Evolutionary conservation across 805 yeast genomes (phyloP).

Genomic region (Wickerhamomyces subpelliculosus): DNA sequence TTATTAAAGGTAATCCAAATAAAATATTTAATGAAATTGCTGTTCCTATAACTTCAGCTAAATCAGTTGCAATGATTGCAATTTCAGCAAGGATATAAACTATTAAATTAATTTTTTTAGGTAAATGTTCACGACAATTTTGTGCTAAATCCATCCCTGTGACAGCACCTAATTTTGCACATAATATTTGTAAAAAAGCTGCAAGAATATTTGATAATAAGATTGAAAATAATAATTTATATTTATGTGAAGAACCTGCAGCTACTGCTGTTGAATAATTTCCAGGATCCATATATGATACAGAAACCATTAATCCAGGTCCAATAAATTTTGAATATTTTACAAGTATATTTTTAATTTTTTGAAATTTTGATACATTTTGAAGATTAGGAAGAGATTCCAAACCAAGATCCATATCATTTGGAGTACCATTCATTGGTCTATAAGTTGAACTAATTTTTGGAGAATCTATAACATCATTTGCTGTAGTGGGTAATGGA

Average conservation of each 20-base stretch:
- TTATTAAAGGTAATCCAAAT: conserved; percentile 68
- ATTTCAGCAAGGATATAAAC: conserved; percentile 77
- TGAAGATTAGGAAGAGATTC: not conserved
- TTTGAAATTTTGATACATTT: conserved; percentile 1
- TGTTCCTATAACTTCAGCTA: conserved; percentile 97
- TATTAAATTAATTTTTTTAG: conserved; percentile 48
- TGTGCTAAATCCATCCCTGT: conserved; percentile 91
- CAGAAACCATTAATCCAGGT: conserved; percentile 92
- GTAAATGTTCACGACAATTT: conserved; percentile 72
- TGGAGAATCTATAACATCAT: no score
- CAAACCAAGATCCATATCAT: no score
- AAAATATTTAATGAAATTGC: conserved; percentile 88
- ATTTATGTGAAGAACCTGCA: conserved; percentile 84
- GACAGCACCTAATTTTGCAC: conserved; percentile 86
- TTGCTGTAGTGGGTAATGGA: no score
- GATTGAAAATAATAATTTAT: conserved; percentile 70
- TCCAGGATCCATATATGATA: conserved; percentile 97
- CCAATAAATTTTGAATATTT: conserved; percentile 72
- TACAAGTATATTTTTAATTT: conserved; percentile 16
- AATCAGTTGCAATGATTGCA: conserved; percentile 91
- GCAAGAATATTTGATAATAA: conserved; percentile 81
- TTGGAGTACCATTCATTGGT: no score
- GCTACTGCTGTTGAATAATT: conserved; percentile 93
- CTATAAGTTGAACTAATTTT: no score
- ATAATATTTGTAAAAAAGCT: conserved; percentile 74